phyloP scores from a whole-genome alignment of 495 filamentous ascomycete genomes.

The Penicillium turbatum region DNA sequence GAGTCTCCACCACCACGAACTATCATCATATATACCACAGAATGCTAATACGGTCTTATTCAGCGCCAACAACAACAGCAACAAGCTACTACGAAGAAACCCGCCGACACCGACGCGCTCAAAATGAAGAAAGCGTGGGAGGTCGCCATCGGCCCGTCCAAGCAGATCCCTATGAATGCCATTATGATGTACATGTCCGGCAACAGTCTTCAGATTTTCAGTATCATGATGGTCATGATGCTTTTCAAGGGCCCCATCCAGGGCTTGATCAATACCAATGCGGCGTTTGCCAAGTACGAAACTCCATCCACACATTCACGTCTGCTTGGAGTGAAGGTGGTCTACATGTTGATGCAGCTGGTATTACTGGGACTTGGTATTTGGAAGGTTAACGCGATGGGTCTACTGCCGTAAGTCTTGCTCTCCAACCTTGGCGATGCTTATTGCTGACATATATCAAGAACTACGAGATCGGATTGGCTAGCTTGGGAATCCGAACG shows the following conservation, averaged over 20 bases:
- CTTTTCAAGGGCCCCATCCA: conserved; percentile 94
- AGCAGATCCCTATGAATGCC: conserved; percentile 93
- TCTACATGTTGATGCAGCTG: conserved; percentile 84
- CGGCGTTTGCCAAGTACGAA: conserved; percentile 83
- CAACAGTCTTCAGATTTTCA: conserved; percentile 97
- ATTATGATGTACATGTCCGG: conserved; percentile 99
- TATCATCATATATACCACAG: not conserved
- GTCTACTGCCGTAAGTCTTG: conserved; percentile 75
- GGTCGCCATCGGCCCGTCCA: conserved; percentile 87
- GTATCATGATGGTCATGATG: conserved; percentile 99
- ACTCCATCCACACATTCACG: conserved; percentile 69
- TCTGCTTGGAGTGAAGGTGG: conserved; percentile 74
- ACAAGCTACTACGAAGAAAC: conserved; percentile 35
- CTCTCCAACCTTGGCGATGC: not conserved
- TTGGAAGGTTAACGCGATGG: conserved; percentile 98
- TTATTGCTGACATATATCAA: conserved; percentile 31
- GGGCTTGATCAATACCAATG: conserved; percentile 72
- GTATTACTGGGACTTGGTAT: conserved; percentile 77
- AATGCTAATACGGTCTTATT: conserved; percentile 10
- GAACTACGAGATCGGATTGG: conserved; percentile 93
- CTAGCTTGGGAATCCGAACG: conserved; percentile 87
- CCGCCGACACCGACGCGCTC: conserved; percentile 83
- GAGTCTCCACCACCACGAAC: conserved; percentile 4
- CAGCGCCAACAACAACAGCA: conserved; percentile 37
- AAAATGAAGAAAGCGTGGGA: conserved; percentile 99